These are phyloP conservation scores for Ichthyophthirius multifiliis DNA, from an alignment of 169 alveolate genomes.

Conservation along the genomic window DNA sequence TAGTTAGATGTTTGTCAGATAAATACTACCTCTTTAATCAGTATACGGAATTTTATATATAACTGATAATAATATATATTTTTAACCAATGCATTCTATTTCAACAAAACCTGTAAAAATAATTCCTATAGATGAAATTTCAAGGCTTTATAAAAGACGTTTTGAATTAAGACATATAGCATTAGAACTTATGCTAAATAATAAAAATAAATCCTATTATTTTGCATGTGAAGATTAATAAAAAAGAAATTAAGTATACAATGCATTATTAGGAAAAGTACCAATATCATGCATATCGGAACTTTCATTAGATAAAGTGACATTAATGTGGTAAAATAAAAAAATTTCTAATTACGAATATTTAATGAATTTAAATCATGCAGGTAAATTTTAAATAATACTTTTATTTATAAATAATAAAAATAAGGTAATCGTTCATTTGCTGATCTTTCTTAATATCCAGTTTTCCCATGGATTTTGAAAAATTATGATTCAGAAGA, in stretches of 20 bases:
- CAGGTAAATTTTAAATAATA: constrained; percentile 32
- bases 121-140: constrained; percentile 49
- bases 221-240: constrained; percentile 63
- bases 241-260: constrained; percentile 72
- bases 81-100: constrained; percentile 71
- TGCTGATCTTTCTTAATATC: constrained; percentile 79
- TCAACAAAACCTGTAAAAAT: constrained; percentile 66
- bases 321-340: constrained; percentile 75
- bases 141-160: constrained; percentile 73
- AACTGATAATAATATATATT: constrained; percentile 75
- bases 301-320: constrained; percentile 60
- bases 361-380: constrained; percentile 72
- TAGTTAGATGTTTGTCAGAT: constrained; percentile 57
- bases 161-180: constrained; percentile 72
- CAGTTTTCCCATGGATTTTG: constrained; percentile 78
- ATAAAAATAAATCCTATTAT: constrained; percentile 56
- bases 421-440: constrained; percentile 54
- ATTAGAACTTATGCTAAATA: constrained; percentile 56
- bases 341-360: constrained; percentile 74
- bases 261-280: constrained; percentile 51
- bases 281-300: constrained; percentile 61
- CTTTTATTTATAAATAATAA: background rate
- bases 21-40: constrained; percentile 73
- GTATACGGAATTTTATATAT: constrained; percentile 73
- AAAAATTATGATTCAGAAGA: constrained; percentile 60